Base-by-base conservation (phyloP, 192 early-diverging fungal species). In the Lunasporangiospora selenospora region DNA sequence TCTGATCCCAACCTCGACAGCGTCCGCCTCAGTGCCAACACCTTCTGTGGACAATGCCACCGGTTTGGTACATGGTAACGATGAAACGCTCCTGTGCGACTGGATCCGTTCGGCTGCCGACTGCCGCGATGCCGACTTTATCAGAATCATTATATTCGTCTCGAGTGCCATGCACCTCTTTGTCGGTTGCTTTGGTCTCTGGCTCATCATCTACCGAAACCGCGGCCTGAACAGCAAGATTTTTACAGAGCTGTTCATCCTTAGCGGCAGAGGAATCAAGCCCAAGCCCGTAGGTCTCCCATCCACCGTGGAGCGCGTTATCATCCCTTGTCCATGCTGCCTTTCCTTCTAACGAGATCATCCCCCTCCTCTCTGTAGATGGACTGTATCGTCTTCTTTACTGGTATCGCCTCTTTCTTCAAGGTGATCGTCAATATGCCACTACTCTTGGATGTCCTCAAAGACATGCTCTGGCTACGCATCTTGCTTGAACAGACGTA, bases 381-480 rank as follows among this genome's bases (percentile, higher is more conserved):
- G 69, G 69, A 73, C 45, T 73, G 69, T 42, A 58, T 73, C 52
- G 47, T 58, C 42, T 73, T 73, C 33, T 73, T 73, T 43, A 73
- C 55, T 2, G 34, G 24, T 12, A 4, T 73, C 26, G 69, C 69
- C 10, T 73, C 69, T 3, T 27, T 73, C 18, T 39, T 63, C 31
- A 73, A 73, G 31, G 34, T 73, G 18, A 54, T 51, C 18, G 60
- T 62, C 16, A 73, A 73, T 33, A 7, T 63, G 6, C 55, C 49
- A 0, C 7, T 73, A 13, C 58, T 63, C 34, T 26, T 73, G 15
- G 60, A 73, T 39, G 52, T 63, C 10, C 45, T 53, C 37, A 57
- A 34, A 15, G 49, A 73, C 19, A 73, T 29, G 49, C 42, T 73
- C 1, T 73, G 69, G 69, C 31, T 73, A 15, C 69, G 69, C 33